Evolutionary conservation across 2,329 filamentous ascomycete species (phyloP), one percentile per base, ranked within the genome.

Genomic region (Scedosporium aurantiacum): DNA sequence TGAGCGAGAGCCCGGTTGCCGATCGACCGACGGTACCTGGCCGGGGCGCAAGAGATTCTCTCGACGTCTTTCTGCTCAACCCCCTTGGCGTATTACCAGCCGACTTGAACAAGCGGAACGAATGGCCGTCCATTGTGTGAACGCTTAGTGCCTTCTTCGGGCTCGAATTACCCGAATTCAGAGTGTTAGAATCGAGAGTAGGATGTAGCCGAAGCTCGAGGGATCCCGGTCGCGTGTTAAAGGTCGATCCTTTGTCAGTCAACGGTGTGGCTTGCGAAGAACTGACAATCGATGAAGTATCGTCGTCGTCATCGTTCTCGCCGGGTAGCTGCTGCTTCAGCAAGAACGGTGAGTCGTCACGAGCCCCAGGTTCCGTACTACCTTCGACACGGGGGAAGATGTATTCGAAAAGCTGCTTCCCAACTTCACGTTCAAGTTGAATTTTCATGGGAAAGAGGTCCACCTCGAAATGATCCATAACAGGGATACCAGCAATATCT

Each of bases 401-500:
- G 73, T 99, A 99, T 74, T 97, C 92, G 67, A 99, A 96, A 1
- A 99, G 79, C 66, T 88, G 91, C 75, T 95, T 93, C 54, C 92
- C 93, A 57, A 96, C 87, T 67, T 97, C 92, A 41, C 87, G 88
- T 73, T 99, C 94, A 41, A 99, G 79, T 71, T 99, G 94, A 23
- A 99, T 86, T 73, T 91, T 95, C 71, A 99, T 83, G 0, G 94
- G 95, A 72, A 95, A 92, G 21, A 99, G 77, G 61, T 92, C 91
- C 61, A 99, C 90, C 72, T 97, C 92, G 69, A 99, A 99, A 68
- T 95, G 89, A 67, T 97, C 93, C 79, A 99, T 90, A 37, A 99
- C 92, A 0, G 93, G 91, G 64, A 99, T 99, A 57, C 94, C 94
- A 43, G 93, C 94, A 72, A 99, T 97, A 6, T 94, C 92, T 75